phyloP scores from a whole-genome alignment of 768 basidiomycete genomes.

The Strobilomyces confusus region DNA sequence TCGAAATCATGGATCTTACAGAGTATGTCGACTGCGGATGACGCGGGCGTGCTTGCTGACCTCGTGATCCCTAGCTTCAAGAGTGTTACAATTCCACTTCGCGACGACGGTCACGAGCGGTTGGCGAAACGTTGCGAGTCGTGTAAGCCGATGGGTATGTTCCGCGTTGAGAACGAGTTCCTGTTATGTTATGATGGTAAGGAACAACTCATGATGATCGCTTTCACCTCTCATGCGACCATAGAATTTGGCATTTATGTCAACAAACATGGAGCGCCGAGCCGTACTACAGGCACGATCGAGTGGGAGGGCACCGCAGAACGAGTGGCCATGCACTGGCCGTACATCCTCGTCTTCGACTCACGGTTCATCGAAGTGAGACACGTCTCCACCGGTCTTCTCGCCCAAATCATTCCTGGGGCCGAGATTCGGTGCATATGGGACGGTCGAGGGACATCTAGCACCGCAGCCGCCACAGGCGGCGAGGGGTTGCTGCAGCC shows the following conservation, averaged over 20 bases:
- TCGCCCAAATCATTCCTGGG: slow-evolving; percentile 80
- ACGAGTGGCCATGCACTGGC: slow-evolving; percentile 83
- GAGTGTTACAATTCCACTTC: slow-evolving; percentile 83
- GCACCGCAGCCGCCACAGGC: slow-evolving; percentile 22
- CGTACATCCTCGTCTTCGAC: slow-evolving; percentile 86
- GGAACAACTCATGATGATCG: slow-evolving; percentile 11
- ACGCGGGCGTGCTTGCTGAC: not conserved
- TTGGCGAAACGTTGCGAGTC: slow-evolving; percentile 79
- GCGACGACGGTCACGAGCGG: slow-evolving; percentile 67
- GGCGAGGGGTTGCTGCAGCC: slow-evolving; percentile 35
- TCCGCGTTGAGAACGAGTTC: slow-evolving; percentile 86
- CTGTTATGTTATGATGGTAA: slow-evolving; percentile 84
- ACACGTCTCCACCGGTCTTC: slow-evolving; percentile 73
- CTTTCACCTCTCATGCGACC: slow-evolving; percentile 6
- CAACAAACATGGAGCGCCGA: slow-evolving; percentile 86
- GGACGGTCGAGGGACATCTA: slow-evolving; percentile 65
- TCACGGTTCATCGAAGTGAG: slow-evolving; percentile 88
- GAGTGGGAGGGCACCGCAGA: slow-evolving; percentile 96
- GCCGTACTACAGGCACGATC: slow-evolving; percentile 62
- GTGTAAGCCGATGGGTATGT: slow-evolving; percentile 84
- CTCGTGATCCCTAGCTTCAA: slow-evolving; percentile 52
- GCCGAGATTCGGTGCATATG: slow-evolving; percentile 82
- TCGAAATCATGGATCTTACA: slow-evolving; percentile 95
- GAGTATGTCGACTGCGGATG: slow-evolving; percentile 53
- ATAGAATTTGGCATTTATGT: slow-evolving; percentile 90